Base-by-base conservation (phyloP, 2,329 filamentous ascomycete genomes). In the Clarireedia paspali region DNA sequence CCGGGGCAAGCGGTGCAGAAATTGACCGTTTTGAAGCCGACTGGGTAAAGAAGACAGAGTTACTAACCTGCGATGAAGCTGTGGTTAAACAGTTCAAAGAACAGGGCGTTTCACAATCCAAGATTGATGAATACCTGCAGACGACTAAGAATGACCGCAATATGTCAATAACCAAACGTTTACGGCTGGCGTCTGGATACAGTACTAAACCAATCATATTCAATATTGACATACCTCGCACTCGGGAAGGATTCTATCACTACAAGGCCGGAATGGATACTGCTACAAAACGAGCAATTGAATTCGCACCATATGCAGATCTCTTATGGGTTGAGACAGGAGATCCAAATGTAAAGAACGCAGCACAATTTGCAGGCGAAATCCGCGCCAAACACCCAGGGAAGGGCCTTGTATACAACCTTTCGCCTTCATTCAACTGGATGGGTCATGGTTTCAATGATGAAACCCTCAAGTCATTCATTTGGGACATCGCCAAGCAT, bases 371-470 rank as follows among this genome's bases (percentile, higher is more conserved):
- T 51, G 89, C 88, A 12, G 79, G 81, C 10, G 82, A 90, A 47
- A 94, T 99, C 59, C 83, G 88, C 54, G 73, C 75, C 0, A 76
- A 74, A 3, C 77, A 82, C 65, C 89, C 91, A 0, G 84, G 82
- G 59, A 97, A 97, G 80, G 88, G 89, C 38, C 81, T 99, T 24
- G 92, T 97, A 0, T 99, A 99, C 76, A 99, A 99, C 74, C 81
- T 99, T 1, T 91, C 87, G 4, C 94, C 94, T 1, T 95, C 89
- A 7, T 99, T 99, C 80, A 97, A 99, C 78, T 99, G 94, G 94
- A 94, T 95, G 83, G 84, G 84, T 10, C 91, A 97, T 70, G 94
- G 92, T 30, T 99, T 97, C 73, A 86, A 82, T 3, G 84, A 91
- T 61, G 84, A 83, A 59, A 86, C 87, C 5, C 79, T 99, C 55